Percentiles rank a stretch among this genome's conserved stretches.
Evolutionary conservation across 2,329 filamentous ascomycete genomes (phyloP).

Genomic region (Alternaria solani): DNA sequence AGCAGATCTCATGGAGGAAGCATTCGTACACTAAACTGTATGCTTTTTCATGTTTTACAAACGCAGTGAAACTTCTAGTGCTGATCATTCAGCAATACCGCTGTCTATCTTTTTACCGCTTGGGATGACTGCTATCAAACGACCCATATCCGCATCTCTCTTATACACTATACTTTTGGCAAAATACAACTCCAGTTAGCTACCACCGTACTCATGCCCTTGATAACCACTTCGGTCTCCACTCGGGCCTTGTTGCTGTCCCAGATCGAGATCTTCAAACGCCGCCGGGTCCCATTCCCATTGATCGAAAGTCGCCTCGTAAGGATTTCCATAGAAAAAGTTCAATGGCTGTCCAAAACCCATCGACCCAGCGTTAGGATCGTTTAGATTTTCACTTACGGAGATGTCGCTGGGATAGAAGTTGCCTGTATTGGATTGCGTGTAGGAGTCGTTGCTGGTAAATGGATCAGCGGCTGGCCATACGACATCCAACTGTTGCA

Average conservation of each 20-base stretch:
- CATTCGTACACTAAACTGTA: background rate
- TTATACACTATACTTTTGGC: background rate
- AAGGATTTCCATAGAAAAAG: conserved; percentile 22
- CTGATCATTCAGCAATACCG: background rate
- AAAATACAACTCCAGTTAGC: background rate
- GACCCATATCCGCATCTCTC: background rate
- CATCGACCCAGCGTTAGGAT: background rate
- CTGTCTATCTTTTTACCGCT: background rate
- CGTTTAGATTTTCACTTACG: conserved; percentile 1
- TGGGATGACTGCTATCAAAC: background rate
- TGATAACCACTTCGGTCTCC: background rate
- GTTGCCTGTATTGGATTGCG: background rate
- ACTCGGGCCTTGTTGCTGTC: background rate
- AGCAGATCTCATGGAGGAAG: background rate
- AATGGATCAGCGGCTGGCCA: background rate
- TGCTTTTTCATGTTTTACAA: background rate
- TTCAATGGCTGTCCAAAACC: conserved; percentile 12
- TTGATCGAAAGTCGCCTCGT: conserved; percentile 18
- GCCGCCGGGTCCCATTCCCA: conserved; percentile 12
- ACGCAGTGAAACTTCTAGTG: background rate
- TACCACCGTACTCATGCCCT: background rate
- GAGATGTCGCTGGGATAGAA: background rate
- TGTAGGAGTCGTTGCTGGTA: background rate
- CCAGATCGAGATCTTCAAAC: background rate
- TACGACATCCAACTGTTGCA: background rate